phyloP scores from a whole-genome alignment of 441 rosid genomes.

The Populus hybrid region DNA sequence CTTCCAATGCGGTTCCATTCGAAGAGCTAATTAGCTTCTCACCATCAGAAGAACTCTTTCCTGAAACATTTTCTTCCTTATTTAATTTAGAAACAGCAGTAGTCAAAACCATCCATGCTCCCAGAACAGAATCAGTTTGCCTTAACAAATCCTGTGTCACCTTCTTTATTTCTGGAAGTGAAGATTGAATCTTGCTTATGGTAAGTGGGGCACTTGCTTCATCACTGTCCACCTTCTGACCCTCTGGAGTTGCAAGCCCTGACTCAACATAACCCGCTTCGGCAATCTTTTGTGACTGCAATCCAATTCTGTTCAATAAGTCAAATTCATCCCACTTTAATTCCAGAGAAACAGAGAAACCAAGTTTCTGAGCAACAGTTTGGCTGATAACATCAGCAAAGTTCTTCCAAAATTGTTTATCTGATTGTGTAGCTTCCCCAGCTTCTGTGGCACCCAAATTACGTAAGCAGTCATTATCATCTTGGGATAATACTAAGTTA shows the following conservation, averaged over 20 bases:
- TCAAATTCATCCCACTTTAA: slow-evolving; percentile 80
- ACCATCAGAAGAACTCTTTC: slow-evolving; percentile 31
- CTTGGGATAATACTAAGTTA: slow-evolving; percentile 19
- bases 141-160: slow-evolving; percentile 74
- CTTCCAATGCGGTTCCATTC: slow-evolving; percentile 44
- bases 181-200: slow-evolving; percentile 43
- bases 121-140: slow-evolving; percentile 87
- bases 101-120: slow-evolving; percentile 84
- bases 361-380: slow-evolving; percentile 70
- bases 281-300: slow-evolving; percentile 71
- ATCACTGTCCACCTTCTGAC: slow-evolving; percentile 39
- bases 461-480: slow-evolving; percentile 23
- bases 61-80: slow-evolving; percentile 39
- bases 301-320: slow-evolving; percentile 60
- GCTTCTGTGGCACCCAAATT: slow-evolving; percentile 27
- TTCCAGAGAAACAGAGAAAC: slow-evolving; percentile 58
- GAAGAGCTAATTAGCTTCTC: slow-evolving; percentile 42
- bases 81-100: slow-evolving; percentile 69
- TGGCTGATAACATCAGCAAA: slow-evolving; percentile 58
- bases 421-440: slow-evolving; percentile 36
- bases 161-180: slow-evolving; percentile 76
- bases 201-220: slow-evolving; percentile 33
- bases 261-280: slow-evolving; percentile 80
- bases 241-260: slow-evolving; percentile 73
- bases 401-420: slow-evolving; percentile 63